Percentiles rank a stretch among this genome's conserved stretches.
Evolutionary conservation across 1,139 yeast genomes (phyloP).

Genomic region (Scheffersomyces segobiensis): DNA sequence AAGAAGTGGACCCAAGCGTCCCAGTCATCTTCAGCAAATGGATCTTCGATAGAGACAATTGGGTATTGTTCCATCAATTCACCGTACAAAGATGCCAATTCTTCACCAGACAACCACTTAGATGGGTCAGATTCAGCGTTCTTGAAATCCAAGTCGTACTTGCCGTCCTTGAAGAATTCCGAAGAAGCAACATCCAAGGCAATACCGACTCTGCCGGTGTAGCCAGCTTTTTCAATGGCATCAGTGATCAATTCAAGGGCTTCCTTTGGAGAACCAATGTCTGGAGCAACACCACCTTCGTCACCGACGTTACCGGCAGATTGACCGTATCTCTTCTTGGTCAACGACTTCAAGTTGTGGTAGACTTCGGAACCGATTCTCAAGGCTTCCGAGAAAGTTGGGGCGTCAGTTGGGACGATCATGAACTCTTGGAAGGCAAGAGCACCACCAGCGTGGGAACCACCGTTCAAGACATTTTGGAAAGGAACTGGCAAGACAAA

Average conservation of each 20-base stretch:
- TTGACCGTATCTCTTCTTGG: conserved; percentile 92
- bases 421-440: conserved; percentile 98
- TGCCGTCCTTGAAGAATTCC: conserved; percentile 93
- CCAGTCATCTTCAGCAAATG: conserved; percentile 99
- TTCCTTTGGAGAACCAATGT: conserved; percentile 88
- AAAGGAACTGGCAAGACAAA: conserved; percentile 92
- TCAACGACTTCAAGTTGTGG: conserved; percentile 87
- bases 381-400: conserved; percentile 86
- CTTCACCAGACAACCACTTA: conserved; percentile 85
- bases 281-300: conserved; percentile 99
- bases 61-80: conserved; percentile 84
- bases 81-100: conserved; percentile 82
- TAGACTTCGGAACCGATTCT: conserved; percentile 96
- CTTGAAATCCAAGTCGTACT: conserved; percentile 96
- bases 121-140: conserved; percentile 86
- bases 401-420: conserved; percentile 92
- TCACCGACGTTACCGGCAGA: conserved; percentile 99
- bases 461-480: conserved; percentile 98
- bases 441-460: conserved; percentile 99
- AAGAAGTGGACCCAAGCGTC: conserved; percentile 91
- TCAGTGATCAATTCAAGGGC: conserved; percentile 88
- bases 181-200: conserved; percentile 96
- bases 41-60: conserved; percentile 96
- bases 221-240: conserved; percentile 89
- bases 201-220: conserved; percentile 85